Conservation (phyloP, 768 basidiomycete genomes). For the Tephrocybe sp. region DNA sequence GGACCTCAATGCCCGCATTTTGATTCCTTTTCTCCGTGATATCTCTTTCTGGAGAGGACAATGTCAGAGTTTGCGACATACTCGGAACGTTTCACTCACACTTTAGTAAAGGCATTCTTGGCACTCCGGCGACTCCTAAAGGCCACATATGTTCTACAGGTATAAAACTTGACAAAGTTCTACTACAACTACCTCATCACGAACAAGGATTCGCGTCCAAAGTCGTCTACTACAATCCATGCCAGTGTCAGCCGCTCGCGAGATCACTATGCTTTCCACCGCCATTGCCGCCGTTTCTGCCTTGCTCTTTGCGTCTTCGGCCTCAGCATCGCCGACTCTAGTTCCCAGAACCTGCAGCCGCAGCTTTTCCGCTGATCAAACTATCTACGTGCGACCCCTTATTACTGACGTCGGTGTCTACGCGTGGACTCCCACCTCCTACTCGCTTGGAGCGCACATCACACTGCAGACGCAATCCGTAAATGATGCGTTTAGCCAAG, state of each 20-base stretch:
- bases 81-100: background rate
- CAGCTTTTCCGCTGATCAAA: conserved; percentile 7
- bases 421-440: conserved; percentile 11
- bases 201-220: background rate
- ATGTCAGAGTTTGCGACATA: background rate
- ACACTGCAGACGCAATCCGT: conserved; percentile 1
- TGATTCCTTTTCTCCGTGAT: background rate
- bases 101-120: background rate
- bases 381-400: conserved; percentile 12
- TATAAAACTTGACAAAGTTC: background rate
- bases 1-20: no score
- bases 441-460: conserved; percentile 7
- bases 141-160: background rate
- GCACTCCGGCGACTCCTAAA: background rate
- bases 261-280: conserved; percentile 4
- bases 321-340: conserved; percentile 23
- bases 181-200: no score
- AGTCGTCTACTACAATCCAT: background rate
- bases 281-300: conserved; percentile 1
- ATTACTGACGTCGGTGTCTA: conserved; percentile 7
- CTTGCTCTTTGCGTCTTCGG: conserved; percentile 11
- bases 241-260: background rate
- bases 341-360: conserved; percentile 11
- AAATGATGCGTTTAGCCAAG: conserved; percentile 4
- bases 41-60: background rate